These are phyloP conservation scores for Endoconidiophora polonica DNA, from an alignment of 2,329 filamentous ascomycete species.

Conservation along the genomic window DNA sequence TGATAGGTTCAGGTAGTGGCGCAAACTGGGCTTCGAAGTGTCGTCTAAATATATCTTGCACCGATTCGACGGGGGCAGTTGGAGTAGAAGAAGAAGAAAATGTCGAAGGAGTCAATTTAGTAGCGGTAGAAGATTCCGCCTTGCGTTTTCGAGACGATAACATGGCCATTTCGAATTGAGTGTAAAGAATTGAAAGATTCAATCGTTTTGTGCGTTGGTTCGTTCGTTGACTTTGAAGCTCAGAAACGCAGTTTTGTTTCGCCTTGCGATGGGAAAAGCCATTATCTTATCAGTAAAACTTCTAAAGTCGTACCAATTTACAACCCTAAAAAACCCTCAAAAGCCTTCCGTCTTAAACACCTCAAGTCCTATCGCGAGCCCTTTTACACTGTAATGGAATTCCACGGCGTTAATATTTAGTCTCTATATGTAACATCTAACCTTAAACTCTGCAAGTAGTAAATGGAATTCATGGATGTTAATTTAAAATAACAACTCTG, in stretches of 20 bases:
- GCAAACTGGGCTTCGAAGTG: conserved; percentile 83
- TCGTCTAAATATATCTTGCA: conserved; percentile 60
- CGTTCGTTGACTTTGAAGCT: not conserved
- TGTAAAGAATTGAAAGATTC: too few relatives aligned
- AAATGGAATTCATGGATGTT: too few relatives aligned
- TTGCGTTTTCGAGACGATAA: conserved; percentile 32
- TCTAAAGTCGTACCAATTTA: not conserved
- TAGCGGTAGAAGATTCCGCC: conserved; percentile 18
- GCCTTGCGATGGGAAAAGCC: not conserved
- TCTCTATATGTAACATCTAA: too few relatives aligned
- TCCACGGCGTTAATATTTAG: too few relatives aligned
- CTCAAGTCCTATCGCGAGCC: too few relatives aligned
- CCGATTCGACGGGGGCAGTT: conserved; percentile 27
- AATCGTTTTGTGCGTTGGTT: not conserved
- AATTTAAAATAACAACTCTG: too few relatives aligned
- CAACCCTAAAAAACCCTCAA: too few relatives aligned
- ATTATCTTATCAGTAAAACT: conserved; percentile 10
- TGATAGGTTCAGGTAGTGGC: conserved; percentile 37
- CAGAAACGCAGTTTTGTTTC: conserved; percentile 7
- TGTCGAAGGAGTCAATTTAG: conserved; percentile 13
- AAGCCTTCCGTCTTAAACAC: too few relatives aligned
- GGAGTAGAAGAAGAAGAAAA: not conserved
- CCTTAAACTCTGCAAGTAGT: too few relatives aligned
- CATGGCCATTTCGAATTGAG: conserved; percentile 21
- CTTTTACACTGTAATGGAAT: too few relatives aligned